Base-by-base conservation (phyloP, 768 basidiomycete species). In the Macrocybe gigantea region DNA sequence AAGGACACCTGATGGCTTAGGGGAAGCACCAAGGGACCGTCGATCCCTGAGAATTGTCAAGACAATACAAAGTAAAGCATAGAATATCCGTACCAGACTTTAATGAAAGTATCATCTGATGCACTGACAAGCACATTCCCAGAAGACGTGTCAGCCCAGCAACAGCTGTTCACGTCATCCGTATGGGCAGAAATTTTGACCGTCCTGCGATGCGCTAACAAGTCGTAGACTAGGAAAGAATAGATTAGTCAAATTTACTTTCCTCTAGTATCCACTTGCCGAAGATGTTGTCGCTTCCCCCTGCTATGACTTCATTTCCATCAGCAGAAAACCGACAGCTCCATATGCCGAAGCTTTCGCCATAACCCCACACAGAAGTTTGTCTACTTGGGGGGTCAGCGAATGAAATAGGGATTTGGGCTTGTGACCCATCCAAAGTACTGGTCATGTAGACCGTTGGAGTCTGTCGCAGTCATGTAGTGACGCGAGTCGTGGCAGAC, bases 321-420 rank as follows among this genome's bases (percentile, higher is more conserved):
- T 98, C 95, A 6, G 94, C 92, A 33, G 93, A 97, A 64, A 98
- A 98, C 38, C 89, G 81, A 61, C 95, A 93, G 53, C 89, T 92
- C 84, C 90, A 99, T 46, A 98, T 88, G 41, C 88, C 81, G 49
- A 82, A 84, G 11, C 72, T 67, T 34, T 78, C 77, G 6, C 72
- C 64, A 30, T 70, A 69, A 14, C 63, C 64, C 59, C 69, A 71
- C n/a, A 65, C 52, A 12, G 59, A 64, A 15, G 49, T 54, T 51
- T 53, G 54, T 56, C 77, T 56, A 47, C 62, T 63, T 61, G 71
- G 53, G 48, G 73, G 65, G 53, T 83, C 80, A 13, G 68, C 59
- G 51, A 85, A 83, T 14, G 67, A 67, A 38, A 90, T 81, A 5
- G 87, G 80, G 13, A 75, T 75, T 59, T 88, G 86, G 9, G 62